Evolutionary conservation across 768 basidiomycete species (phyloP), one percentile per base, ranked within the genome.

Genomic region (Hypholoma sublateritium): DNA sequence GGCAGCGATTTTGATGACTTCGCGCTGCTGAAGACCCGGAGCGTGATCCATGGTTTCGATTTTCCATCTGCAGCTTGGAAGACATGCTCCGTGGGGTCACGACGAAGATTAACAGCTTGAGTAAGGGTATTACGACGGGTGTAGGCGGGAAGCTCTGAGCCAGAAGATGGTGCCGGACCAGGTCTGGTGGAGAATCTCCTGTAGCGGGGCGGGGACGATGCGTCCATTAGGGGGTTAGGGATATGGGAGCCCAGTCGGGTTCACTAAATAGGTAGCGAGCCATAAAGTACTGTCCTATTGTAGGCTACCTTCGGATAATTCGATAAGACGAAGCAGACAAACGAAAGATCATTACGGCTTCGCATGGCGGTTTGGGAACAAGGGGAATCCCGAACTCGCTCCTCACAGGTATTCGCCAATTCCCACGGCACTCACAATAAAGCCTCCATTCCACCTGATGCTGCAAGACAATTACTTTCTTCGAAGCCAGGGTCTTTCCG

Each of bases 1-100:
- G 81, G 80, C 34, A 81, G 67, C 50, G 79, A 80, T 53, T 77
- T 78, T 9, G 77, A 69, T 3, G 81, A 81, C 65, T 79, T 80
- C 12, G 81, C 81, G 62, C 79, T 80, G 71, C 80, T 82, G 65
- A 66, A 70, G 56, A 81, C 67, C 50, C 72, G 77, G 54, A 81
- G 75, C 43, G 75, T 74, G 50, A 77, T 70, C 75, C 77, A 79
- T 55, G 78, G 74, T 44, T 67, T 72, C 53, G 67, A 69, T 61
- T 76, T 79, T 36, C 74, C 71, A 54, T 79, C 78, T 22, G 68
- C 62, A 46, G 77, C 63, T 39, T 74, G 69, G 61, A 74, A 81
- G 36, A 76, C 59, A 57, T 82, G 80, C 63, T 80, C 78, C n/a
- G 77, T 79, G 28, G 78, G 77, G 50, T 80, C 78, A 46, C 77